A percentile compares a stretch with the other conserved stretches of the same genome.
Evolutionary conservation across 805 yeast species (phyloP).

Genomic region (Starmerella geochares): DNA sequence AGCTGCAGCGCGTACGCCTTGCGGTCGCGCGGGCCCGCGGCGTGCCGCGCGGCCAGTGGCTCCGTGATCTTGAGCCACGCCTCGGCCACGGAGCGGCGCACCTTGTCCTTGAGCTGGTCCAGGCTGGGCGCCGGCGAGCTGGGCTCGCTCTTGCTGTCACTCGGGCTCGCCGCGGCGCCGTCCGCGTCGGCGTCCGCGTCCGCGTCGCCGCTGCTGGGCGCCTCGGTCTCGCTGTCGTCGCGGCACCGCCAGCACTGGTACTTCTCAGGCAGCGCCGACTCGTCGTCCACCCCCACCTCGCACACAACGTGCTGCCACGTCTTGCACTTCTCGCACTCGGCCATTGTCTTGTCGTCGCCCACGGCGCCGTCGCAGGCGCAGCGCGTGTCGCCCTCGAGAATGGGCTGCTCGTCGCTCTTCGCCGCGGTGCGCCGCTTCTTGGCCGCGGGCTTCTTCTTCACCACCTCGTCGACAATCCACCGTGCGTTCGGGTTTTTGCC

Average conservation of each 20-base stretch:
- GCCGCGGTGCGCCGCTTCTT: slow-evolving; percentile 9
- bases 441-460: slow-evolving; percentile 1
- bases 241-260: slow-evolving; percentile 49
- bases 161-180: not conserved
- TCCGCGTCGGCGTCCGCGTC: not conserved
- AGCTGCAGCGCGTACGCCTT: slow-evolving; percentile 32
- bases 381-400: slow-evolving; percentile 14
- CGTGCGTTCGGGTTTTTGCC: slow-evolving; percentile 21
- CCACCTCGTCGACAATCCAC: slow-evolving; percentile 16
- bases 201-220: too few species aligned
- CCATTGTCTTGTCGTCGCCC: slow-evolving; percentile 43
- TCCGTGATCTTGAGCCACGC: slow-evolving; percentile 32
- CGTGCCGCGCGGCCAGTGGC: not conserved
- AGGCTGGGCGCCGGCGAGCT: too few species aligned
- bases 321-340: slow-evolving; percentile 52
- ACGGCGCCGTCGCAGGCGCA: slow-evolving; percentile 34
- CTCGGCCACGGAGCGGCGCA: slow-evolving; percentile 31
- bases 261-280: slow-evolving; percentile 40
- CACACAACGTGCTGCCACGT: slow-evolving; percentile 65
- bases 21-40: not conserved
- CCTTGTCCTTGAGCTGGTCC: slow-evolving; percentile 28
- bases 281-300: slow-evolving; percentile 40
- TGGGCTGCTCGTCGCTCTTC: not conserved
- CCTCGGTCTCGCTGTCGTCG: slow-evolving; percentile 24
- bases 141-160: not conserved